Conservation (phyloP, 805 yeast species). For the Starmerella potacharoeniae region DNA sequence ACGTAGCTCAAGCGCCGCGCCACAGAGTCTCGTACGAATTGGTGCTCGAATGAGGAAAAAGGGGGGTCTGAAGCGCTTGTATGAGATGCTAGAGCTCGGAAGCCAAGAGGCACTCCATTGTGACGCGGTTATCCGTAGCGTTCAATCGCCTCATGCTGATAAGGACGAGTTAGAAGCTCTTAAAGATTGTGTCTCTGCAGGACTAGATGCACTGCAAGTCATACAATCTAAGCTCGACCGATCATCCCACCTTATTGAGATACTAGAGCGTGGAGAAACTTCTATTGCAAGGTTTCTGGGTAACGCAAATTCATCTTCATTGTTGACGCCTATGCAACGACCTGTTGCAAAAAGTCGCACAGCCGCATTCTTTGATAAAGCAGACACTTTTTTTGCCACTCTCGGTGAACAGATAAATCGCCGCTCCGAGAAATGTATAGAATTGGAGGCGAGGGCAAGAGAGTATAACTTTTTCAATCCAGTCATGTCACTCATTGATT, state of each 20-base stretch:
- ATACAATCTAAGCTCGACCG: background rate
- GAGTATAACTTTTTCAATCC: conserved; percentile 1
- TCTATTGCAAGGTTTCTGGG: background rate
- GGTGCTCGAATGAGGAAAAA: background rate
- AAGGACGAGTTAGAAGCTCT: background rate
- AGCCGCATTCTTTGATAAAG: background rate
- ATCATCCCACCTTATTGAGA: background rate
- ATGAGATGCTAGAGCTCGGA: background rate
- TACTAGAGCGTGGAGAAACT: background rate
- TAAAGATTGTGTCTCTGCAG: background rate
- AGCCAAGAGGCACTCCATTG: background rate
- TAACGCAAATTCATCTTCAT: background rate
- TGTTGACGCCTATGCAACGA: too few species aligned
- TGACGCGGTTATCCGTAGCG: background rate
- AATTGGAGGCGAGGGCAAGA: background rate
- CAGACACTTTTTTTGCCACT: background rate
- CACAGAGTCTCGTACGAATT: conserved; percentile 37
- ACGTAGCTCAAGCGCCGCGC: conserved; percentile 44
- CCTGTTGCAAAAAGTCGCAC: too few species aligned
- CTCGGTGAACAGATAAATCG: background rate
- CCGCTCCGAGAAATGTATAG: background rate
- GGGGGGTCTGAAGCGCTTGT: background rate
- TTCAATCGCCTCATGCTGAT: background rate
- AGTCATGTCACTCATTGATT: background rate
- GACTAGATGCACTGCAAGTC: background rate